Evolutionary conservation across 2,329 filamentous ascomycete genomes (phyloP).

Genomic region (Penicillium brevicompactum): DNA sequence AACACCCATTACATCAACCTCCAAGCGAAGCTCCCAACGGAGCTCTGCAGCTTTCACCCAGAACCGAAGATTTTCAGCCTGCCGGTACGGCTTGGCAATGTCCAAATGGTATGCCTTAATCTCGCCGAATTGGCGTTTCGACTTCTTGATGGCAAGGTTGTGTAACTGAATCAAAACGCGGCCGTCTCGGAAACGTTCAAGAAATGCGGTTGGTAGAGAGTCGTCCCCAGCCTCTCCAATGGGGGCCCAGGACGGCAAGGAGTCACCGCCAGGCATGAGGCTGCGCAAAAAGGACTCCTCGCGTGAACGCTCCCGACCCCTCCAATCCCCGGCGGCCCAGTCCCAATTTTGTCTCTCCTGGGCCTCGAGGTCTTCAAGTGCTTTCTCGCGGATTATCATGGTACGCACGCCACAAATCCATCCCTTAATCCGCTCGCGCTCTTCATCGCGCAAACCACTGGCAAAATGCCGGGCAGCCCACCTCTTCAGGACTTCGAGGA

Average conservation of each 20-base stretch:
- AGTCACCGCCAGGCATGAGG: constrained; percentile 60
- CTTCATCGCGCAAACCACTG: constrained; percentile 76
- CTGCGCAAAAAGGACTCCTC: constrained; percentile 81
- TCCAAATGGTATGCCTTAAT: constrained; percentile 91
- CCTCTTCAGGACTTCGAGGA: constrained; percentile 88
- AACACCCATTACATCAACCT: constrained; percentile 82
- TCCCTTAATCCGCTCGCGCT: constrained; percentile 70
- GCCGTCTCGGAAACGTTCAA: constrained; percentile 74
- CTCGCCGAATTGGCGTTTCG: constrained; percentile 80
- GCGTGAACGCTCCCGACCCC: constrained; percentile 70
- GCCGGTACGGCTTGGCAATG: constrained; percentile 89
- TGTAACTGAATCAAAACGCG: constrained; percentile 82
- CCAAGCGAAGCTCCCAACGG: constrained; percentile 83
- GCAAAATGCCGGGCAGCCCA: constrained; percentile 87
- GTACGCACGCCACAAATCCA: constrained; percentile 81
- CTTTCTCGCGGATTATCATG: constrained; percentile 76
- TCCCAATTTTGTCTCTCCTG: constrained; percentile 72
- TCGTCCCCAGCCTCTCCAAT: constrained; percentile 44
- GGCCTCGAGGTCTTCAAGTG: constrained; percentile 73
- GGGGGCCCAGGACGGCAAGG: constrained; percentile 70
- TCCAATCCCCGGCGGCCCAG: constrained; percentile 82
- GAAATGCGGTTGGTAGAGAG: constrained; percentile 63
- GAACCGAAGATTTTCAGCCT: constrained; percentile 89
- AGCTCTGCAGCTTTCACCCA: constrained; percentile 97
- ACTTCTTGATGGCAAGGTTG: constrained; percentile 84